Base-by-base conservation (phyloP, 1,139 yeast species). In the Pichia sp. region DNA sequence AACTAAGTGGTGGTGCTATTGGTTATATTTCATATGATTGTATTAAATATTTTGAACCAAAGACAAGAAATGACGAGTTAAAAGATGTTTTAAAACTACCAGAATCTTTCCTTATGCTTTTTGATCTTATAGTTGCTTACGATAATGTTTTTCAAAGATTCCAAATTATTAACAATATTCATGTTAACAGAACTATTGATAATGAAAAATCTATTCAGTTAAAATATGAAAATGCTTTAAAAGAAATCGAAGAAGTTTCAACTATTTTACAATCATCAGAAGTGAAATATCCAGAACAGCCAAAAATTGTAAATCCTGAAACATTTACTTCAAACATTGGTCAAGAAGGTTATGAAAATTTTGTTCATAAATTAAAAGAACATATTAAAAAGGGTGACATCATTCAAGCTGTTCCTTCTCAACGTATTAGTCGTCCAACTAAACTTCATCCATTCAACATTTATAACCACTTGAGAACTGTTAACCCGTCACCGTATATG, bases 351-450 rank as follows among this genome's bases (percentile, higher is more conserved):
- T 91, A 91, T 60, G 95, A 91, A 63, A 57, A 56, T 35, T 95
- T 86, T 61, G 98, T 91, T 32, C 63, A 70, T 22, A 72, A 66
- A 11, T 72, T 91, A 56, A 88, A 87, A 58, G 64, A 78, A 36
- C 96, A 91, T 57, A 91, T 91, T 54, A 66, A 80, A 54, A 76
- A 78, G 54, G 98, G 98, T 41, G 97, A 91, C 59, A 86, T 91
- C 43, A 85, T 91, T 64, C 98, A 91, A 64, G 96, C 95, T 1
- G 98, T 91, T 15, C 98, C 98, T 8, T 88, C 96, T 1, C 98
- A 91, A 68, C 74, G 98, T 58, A 88, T 91, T 24, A 88, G 95
- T 6, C 80, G 96, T 62, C 96, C 96, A 29, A 91, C 98, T 0
- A 79, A 89, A 6, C 70, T 91, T 53, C 97, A 91, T 60, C 97